A percentile compares a stretch with the other conserved stretches of the same genome.
These are phyloP conservation scores for Puccinia polysora DNA, from an alignment of 1,284 basidiomycete genomes.

Conservation along the genomic window DNA sequence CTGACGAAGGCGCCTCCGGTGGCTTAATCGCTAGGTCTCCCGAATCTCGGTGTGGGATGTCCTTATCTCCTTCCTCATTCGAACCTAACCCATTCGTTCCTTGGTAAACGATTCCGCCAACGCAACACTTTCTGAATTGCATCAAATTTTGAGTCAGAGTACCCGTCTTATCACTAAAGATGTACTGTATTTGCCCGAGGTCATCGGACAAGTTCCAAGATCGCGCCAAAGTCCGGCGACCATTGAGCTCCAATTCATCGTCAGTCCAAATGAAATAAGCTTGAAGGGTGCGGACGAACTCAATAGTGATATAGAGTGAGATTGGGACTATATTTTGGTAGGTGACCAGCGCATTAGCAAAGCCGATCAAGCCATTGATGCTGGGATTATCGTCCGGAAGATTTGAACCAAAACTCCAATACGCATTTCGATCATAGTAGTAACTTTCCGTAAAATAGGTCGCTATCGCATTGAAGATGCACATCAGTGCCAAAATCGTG, in stretches of 20 bases:
- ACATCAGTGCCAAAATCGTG: slow-evolving; percentile 72
- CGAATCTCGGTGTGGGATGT: too few species aligned
- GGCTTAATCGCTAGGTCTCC: too few species aligned
- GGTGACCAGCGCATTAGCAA: slow-evolving; percentile 82
- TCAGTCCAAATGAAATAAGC: slow-evolving; percentile 91
- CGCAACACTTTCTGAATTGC: slow-evolving; percentile 89
- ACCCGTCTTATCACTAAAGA: slow-evolving; percentile 96
- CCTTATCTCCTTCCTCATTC: slow-evolving; percentile 51
- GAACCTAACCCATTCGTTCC: slow-evolving; percentile 58
- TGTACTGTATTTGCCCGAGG: slow-evolving; percentile 87
- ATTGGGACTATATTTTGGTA: slow-evolving; percentile 90
- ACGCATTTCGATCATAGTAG: slow-evolving; percentile 67
- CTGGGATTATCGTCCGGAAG: slow-evolving; percentile 71
- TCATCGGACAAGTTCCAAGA: slow-evolving; percentile 98
- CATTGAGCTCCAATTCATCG: slow-evolving; percentile 64
- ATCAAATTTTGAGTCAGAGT: slow-evolving; percentile 94
- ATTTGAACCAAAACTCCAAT: slow-evolving; percentile 73
- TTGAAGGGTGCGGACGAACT: slow-evolving; percentile 78
- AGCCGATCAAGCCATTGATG: slow-evolving; percentile 88
- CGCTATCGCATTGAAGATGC: slow-evolving; percentile 74
- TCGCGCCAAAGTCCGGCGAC: slow-evolving; percentile 64
- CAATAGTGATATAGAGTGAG: slow-evolving; percentile 94
- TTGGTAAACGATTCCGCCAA: slow-evolving; percentile 73
- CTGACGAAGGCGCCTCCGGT: too few species aligned
- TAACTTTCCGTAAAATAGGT: slow-evolving; percentile 73